Evolutionary conservation across 2,329 filamentous ascomycete genomes (phyloP).

Genomic region (Cryphonectria carpinicola): DNA sequence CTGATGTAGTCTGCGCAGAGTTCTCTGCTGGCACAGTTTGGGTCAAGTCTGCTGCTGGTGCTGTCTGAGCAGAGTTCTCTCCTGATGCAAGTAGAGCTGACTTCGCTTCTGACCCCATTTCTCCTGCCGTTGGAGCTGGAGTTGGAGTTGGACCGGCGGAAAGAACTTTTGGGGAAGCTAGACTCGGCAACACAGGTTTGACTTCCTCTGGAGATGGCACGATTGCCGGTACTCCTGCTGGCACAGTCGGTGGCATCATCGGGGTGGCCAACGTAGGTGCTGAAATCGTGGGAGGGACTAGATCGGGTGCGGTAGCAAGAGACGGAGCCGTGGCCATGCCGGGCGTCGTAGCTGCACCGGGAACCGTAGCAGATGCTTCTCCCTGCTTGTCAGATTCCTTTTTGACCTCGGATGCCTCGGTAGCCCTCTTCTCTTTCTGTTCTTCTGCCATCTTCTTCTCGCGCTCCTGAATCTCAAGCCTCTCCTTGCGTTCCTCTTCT

Average conservation of each 20-base stretch:
- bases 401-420: background rate
- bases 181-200: background rate
- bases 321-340: background rate
- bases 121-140: background rate
- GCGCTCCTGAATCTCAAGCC: constrained; percentile 29
- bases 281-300: background rate
- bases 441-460: constrained; percentile 21
- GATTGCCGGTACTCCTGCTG: constrained; percentile 24
- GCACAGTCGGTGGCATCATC: constrained; percentile 13
- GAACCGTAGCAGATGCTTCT: constrained; percentile 1
- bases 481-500: constrained; percentile 27
- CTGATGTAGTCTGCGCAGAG: background rate
- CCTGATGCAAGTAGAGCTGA: background rate
- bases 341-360: constrained; percentile 9
- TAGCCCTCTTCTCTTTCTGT: constrained; percentile 14
- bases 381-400: background rate
- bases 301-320: background rate
- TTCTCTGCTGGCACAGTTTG: background rate
- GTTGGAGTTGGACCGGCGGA: background rate
- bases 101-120: background rate
- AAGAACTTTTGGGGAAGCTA: background rate
- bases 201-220: constrained; percentile 6
- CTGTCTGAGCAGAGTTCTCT: background rate
- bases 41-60: background rate
- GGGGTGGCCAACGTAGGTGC: background rate